Evolutionary conservation across 345 rosid species (phyloP), one percentile per base, ranked within the genome.

Genomic region (Noccaea caerulescens): DNA sequence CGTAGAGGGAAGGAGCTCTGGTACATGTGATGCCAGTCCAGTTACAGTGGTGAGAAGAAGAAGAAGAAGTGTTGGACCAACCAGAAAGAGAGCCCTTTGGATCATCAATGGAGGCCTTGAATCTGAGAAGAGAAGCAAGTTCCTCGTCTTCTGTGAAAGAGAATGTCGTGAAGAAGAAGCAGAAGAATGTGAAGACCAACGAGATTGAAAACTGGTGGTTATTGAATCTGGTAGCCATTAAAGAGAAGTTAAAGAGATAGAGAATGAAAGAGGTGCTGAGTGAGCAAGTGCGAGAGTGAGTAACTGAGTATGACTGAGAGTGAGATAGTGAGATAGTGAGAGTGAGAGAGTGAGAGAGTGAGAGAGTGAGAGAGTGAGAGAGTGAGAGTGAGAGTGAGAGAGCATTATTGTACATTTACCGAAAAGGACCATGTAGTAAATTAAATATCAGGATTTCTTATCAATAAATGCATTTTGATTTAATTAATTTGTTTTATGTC

Each of bases 21-120:
- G 73, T 76, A 73, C 98, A 93, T 10, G 86, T 80, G 61, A 93
- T 73, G 20, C 97, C 98, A 46, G 96, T 80, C 98, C 98, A 93
- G 83, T 86, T 85, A 82, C 98, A 93, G 76, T 84, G 78, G 58
- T 85, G 96, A 66, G 54, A 27, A 27, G 52, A 39, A 41, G 59
- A 71, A 38, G 76, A 63, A 46, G 77, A 90, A 47, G 71, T 49
- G 65, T 72, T 80, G 41, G 89, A 84, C 98, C 97, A 93, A 59
- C 66, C 69, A 71, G 93, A 87, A 54, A 93, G 96, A 61, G 87
- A 81, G 68, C 72, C 59, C 47, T 78, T 82, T n/a, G 90, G 84
- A 79, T 93, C 98, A 71, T 80, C 75, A 72, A 88, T 74, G 83
- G 90, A 83, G 76, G 87, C 41, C 68, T 87, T 90, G 80, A 90